phyloP scores from a whole-genome alignment of 208 protist species.

The Crithidia fasciculata region DNA sequence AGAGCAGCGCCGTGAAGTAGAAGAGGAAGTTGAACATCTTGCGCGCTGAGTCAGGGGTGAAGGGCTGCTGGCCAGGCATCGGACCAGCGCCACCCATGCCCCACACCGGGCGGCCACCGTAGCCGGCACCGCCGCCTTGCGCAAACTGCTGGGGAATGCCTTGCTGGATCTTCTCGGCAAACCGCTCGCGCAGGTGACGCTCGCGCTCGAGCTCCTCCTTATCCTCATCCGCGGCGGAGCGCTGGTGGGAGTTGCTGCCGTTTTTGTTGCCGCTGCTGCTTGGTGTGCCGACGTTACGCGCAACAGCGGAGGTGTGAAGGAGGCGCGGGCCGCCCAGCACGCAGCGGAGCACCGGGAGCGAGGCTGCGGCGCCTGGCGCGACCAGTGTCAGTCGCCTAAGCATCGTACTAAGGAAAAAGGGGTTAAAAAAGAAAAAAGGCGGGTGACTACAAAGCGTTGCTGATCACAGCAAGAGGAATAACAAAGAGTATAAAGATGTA shows the following conservation, averaged over 20 bases:
- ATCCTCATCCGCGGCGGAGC: conserved; percentile 69
- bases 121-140: conserved; percentile 21
- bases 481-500: not conserved
- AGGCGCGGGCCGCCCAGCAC: conserved; percentile 7
- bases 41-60: conserved; percentile 21
- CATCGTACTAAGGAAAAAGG: conserved; percentile 15
- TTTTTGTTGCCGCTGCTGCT: not conserved
- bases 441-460: not conserved
- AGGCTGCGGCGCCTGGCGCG: conserved; percentile 5
- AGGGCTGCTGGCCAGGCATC: conserved; percentile 14
- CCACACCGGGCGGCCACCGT: conserved; percentile 12
- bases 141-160: conserved; percentile 42
- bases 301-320: conserved; percentile 15
- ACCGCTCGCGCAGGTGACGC: conserved; percentile 69
- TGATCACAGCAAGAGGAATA: conserved; percentile 5
- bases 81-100: conserved; percentile 11
- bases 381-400: conserved; percentile 17
- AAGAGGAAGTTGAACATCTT: conserved; percentile 67
- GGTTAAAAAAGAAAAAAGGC: not conserved
- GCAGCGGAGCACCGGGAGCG: not conserved
- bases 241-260: conserved; percentile 17
- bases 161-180: conserved; percentile 77
- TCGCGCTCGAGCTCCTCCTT: conserved; percentile 84
- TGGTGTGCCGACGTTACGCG: conserved; percentile 3
- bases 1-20: conserved; percentile 57